These are phyloP conservation scores for Heterobasidion occidentale DNA, from an alignment of 1,284 basidiomycete species.

Conservation along the genomic window DNA sequence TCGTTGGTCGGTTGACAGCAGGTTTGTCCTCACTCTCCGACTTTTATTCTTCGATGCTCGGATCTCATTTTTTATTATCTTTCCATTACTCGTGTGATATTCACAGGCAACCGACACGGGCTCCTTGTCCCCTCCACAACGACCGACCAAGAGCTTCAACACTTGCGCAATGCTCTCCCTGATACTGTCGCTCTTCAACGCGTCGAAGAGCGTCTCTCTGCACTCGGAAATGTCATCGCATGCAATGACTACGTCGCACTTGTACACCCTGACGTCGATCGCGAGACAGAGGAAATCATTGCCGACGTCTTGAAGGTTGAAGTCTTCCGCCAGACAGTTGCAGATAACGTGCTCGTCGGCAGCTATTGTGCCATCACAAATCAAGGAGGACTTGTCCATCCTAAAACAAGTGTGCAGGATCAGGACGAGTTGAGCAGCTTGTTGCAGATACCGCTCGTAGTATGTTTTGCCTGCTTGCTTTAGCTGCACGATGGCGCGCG, in stretches of 20 bases:
- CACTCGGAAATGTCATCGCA: constrained; percentile 96
- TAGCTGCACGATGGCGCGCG: constrained; percentile 1
- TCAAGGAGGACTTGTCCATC: constrained; percentile 96
- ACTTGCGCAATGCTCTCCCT: constrained; percentile 94
- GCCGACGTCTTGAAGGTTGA: constrained; percentile 99
- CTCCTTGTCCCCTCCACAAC: constrained; percentile 94
- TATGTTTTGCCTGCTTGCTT: constrained; percentile 25
- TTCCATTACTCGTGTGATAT: background rate
- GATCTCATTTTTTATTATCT: background rate
- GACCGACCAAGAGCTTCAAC: constrained; percentile 97
- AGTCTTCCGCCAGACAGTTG: constrained; percentile 97
- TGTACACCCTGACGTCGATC: constrained; percentile 95
- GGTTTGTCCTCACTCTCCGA: constrained; percentile 35
- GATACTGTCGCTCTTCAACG: constrained; percentile 90
- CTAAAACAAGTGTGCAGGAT: constrained; percentile 94
- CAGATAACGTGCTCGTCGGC: constrained; percentile 95
- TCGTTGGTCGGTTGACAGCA: constrained; percentile 90
- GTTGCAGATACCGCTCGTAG: constrained; percentile 88
- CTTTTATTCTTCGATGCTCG: background rate
- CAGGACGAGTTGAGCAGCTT: constrained; percentile 96
- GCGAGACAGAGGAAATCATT: constrained; percentile 99
- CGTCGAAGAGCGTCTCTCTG: constrained; percentile 93
- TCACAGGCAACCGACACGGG: constrained; percentile 85
- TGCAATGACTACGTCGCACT: constrained; percentile 98
- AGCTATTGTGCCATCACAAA: constrained; percentile 94